Percentiles rank a stretch among this genome's conserved stretches.
phyloP scores from a whole-genome alignment of 768 basidiomycete genomes.

The Russula sp. region DNA sequence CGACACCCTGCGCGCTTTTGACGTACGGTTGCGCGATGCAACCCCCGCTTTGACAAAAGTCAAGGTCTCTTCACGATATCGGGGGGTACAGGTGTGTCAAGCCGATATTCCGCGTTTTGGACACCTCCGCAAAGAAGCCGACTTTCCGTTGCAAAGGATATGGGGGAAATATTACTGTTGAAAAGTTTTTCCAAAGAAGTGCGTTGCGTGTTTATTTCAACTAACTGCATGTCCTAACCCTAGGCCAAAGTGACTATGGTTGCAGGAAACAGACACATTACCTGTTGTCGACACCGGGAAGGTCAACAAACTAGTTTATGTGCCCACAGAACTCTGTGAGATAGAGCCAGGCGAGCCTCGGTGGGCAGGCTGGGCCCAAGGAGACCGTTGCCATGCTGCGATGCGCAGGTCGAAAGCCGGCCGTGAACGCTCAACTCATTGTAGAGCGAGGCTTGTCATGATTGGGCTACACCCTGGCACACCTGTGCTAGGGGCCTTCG shows the following conservation, averaged over 20 bases:
- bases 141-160: constrained; percentile 41
- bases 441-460: constrained; percentile 47
- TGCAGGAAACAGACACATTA: constrained; percentile 37
- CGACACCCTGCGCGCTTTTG: constrained; percentile 49
- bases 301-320: constrained; percentile 31
- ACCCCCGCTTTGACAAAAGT: constrained; percentile 40
- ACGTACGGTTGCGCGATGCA: constrained; percentile 36
- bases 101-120: constrained; percentile 30
- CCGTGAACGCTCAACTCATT: constrained; percentile 52
- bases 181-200: constrained; percentile 61
- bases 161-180: constrained; percentile 41
- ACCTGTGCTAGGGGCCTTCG: constrained; percentile 45
- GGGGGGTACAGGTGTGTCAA: constrained; percentile 19
- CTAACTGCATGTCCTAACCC: too few relatives aligned
- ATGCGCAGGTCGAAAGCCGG: constrained; percentile 58
- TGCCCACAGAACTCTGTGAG: constrained; percentile 69
- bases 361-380: constrained; percentile 50
- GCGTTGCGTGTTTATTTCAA: too few relatives aligned
- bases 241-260: constrained; percentile 41
- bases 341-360: constrained; percentile 55
- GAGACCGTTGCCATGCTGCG: constrained; percentile 67
- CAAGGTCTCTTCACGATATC: too few relatives aligned
- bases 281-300: constrained; percentile 35
- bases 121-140: constrained; percentile 40
- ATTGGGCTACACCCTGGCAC: constrained; percentile 46